A percentile compares a stretch with the other conserved stretches of the same genome.
Conservation (phyloP, 805 yeast species). For the Myxozyma neotropica region DNA sequence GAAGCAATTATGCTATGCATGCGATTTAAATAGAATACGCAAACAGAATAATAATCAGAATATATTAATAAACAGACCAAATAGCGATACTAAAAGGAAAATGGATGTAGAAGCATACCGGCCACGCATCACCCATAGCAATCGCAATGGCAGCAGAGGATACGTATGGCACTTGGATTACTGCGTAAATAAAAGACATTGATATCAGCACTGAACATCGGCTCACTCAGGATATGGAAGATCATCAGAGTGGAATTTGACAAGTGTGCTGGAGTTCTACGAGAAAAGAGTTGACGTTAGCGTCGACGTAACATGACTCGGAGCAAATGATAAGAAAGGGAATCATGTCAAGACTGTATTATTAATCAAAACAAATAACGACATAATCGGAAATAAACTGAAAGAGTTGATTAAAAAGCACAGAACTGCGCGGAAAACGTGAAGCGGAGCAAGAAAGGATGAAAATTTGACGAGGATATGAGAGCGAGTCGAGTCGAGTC, state of each 20-base stretch:
- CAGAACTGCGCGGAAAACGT: no score
- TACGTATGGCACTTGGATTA: slow-evolving; percentile 25
- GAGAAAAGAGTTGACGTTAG: no score
- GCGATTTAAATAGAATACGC: no score
- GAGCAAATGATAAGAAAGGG: no score
- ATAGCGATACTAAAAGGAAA: no score
- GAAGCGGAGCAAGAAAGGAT: neutral
- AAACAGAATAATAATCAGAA: no score
- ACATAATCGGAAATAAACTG: no score
- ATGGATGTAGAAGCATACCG: slow-evolving; percentile 28
- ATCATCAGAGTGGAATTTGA: slow-evolving; percentile 31
- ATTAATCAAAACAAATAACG: neutral
- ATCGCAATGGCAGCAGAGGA: neutral
- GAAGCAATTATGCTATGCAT: no score
- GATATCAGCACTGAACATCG: slow-evolving; percentile 33
- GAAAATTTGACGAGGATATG: neutral
- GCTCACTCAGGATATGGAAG: slow-evolving; percentile 28
- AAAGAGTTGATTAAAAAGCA: no score
- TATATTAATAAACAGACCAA: no score
- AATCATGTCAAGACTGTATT: neutral
- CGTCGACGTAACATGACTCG: no score
- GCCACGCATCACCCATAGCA: slow-evolving; percentile 17
- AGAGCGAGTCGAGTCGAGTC: no score
- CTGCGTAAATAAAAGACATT: slow-evolving; percentile 10
- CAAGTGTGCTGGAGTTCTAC: slow-evolving; percentile 36